These are phyloP conservation scores for Juncus effusus DNA, from an alignment of 176 grass and related monocot species.

Conservation along the genomic window DNA sequence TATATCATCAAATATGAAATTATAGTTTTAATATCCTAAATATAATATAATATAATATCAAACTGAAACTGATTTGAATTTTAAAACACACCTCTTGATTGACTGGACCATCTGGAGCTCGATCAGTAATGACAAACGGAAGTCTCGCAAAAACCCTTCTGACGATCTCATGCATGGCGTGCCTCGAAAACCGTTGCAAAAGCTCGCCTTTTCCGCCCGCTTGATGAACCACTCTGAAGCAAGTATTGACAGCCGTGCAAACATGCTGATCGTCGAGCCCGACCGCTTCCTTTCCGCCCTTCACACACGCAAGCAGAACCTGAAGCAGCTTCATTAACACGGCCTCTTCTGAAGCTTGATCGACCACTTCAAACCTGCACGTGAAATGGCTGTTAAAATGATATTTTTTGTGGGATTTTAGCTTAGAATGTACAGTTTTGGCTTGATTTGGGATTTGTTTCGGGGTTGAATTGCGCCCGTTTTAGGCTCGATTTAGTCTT, in stretches of 20 bases:
- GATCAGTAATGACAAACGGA: conserved; percentile 32
- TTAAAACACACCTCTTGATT: conserved; percentile 52
- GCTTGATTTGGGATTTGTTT: no score
- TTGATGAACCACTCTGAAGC: conserved; percentile 91
- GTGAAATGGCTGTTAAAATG: not conserved
- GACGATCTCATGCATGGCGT: conserved; percentile 78
- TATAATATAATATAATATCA: no score
- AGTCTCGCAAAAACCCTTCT: conserved; percentile 53
- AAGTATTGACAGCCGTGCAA: conserved; percentile 83
- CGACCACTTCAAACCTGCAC: conserved; percentile 18
- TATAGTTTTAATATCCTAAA: not conserved
- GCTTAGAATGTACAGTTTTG: no score
- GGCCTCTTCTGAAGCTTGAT: conserved; percentile 68
- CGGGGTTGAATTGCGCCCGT: no score
- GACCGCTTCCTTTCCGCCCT: conserved; percentile 36
- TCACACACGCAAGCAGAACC: conserved; percentile 70
- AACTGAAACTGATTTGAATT: not conserved
- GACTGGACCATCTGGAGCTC: conserved; percentile 15
- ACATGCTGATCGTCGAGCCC: conserved; percentile 83
- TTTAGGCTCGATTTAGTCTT: no score
- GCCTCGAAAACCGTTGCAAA: conserved; percentile 74
- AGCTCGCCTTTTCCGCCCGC: conserved; percentile 60
- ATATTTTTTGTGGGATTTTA: no score
- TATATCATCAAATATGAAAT: not conserved
- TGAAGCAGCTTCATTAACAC: conserved; percentile 86